Percentiles rank a stretch among this genome's conserved stretches.
Evolutionary conservation across 805 yeast species (phyloP).

Genomic region (Danielia oregonensis): DNA sequence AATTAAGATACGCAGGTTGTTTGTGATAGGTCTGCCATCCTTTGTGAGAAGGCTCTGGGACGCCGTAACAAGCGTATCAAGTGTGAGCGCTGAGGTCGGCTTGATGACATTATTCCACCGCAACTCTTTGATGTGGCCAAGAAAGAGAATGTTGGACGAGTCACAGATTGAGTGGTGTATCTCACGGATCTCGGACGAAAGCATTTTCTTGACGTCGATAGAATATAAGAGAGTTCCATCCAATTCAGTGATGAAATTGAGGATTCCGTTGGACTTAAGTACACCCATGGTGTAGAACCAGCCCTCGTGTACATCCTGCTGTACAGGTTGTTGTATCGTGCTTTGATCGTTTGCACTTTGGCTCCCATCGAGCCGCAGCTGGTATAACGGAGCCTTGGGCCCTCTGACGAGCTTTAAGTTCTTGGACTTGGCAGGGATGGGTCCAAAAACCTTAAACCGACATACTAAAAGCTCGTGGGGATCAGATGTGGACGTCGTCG

Average conservation of each 20-base stretch:
- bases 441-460: constrained; percentile 64
- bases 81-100: constrained; percentile 24
- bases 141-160: constrained; percentile 52
- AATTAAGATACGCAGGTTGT: constrained; percentile 44
- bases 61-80: constrained; percentile 9
- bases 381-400: constrained; percentile 31
- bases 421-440: constrained; percentile 42
- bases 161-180: constrained; percentile 61
- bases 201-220: constrained; percentile 48
- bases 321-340: constrained; percentile 1
- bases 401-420: constrained; percentile 36
- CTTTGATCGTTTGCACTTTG: constrained; percentile 2
- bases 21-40: constrained; percentile 32
- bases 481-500: constrained; percentile 17
- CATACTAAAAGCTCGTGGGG: constrained; percentile 52
- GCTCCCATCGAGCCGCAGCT: background rate
- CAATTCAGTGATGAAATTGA: constrained; percentile 57
- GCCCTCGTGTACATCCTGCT: constrained; percentile 39
- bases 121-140: constrained; percentile 55
- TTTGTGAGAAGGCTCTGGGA: constrained; percentile 22
- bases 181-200: constrained; percentile 60
- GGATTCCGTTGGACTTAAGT: constrained; percentile 56
- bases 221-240: constrained; percentile 63
- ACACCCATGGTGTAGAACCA: constrained; percentile 78
- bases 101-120: constrained; percentile 41